Evolutionary conservation across 768 basidiomycete genomes (phyloP).

Genomic region (Xerocomellus amylosporus): DNA sequence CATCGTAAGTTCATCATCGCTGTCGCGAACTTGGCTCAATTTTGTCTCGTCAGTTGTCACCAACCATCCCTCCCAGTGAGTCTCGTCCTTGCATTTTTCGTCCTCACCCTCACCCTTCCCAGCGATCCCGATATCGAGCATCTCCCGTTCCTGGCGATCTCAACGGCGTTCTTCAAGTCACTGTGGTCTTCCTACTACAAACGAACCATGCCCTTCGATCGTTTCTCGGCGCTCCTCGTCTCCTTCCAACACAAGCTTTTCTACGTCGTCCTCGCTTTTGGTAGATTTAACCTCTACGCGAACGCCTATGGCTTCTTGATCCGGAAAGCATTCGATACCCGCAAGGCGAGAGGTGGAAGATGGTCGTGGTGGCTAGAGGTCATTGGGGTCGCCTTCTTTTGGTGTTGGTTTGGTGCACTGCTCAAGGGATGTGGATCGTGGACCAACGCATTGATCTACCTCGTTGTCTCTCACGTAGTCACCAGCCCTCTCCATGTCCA

Average conservation of each 20-base stretch:
- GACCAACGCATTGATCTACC: slow-evolving; percentile 65
- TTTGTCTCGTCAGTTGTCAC: slow-evolving; percentile 67
- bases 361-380: slow-evolving; percentile 84
- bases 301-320: slow-evolving; percentile 79
- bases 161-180: slow-evolving; percentile 79
- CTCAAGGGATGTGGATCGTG: slow-evolving; percentile 70
- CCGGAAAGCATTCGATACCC: slow-evolving; percentile 60
- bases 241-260: slow-evolving; percentile 88
- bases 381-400: slow-evolving; percentile 74
- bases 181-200: slow-evolving; percentile 96
- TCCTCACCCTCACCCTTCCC: slow-evolving; percentile 10
- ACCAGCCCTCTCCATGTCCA: slow-evolving; percentile 94
- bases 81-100: background rate
- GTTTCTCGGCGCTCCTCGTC: slow-evolving; percentile 60
- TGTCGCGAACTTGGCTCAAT: slow-evolving; percentile 1
- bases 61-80: slow-evolving; percentile 95
- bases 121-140: slow-evolving; percentile 86
- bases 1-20: slow-evolving; percentile 62
- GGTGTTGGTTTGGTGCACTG: slow-evolving; percentile 79
- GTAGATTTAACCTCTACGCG: slow-evolving; percentile 91
- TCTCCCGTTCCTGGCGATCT: slow-evolving; percentile 93
- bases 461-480: slow-evolving; percentile 80
- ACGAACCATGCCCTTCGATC: slow-evolving; percentile 77
- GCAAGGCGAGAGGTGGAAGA: slow-evolving; percentile 61
- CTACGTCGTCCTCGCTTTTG: slow-evolving; percentile 86